Evolutionary conservation across 2,329 filamentous ascomycete species (phyloP), one percentile per base, ranked within the genome.

Genomic region (Ophiostoma australiae): DNA sequence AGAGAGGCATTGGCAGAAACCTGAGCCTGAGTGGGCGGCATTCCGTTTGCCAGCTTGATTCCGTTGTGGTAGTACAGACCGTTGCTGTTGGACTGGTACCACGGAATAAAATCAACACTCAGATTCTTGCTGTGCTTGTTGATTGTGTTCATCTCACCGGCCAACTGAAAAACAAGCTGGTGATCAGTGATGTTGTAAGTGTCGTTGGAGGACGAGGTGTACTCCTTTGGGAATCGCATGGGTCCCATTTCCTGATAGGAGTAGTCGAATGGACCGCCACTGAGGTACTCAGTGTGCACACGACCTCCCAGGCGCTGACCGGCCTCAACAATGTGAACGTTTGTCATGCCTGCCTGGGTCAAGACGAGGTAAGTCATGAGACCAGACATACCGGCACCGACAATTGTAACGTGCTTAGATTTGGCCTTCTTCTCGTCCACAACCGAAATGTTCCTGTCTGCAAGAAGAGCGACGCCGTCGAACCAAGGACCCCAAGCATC

Each of bases 181-280:
- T 67, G 65, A 15, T 67, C 65, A 3, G 65, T 67, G n/a, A 67
- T 67, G 35, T 67, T 67, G 65, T 67, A 67, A 13, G 65, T 41
- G 37, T 67, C 65, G 65, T 67, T 67, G 4, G 65, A 20, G 2
- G 65, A 67, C 4, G 35, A 41, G 4, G 65, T 67, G 37, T 67
- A 67, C 35, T 67, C 65, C 65, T 67, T 67, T 17, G 65, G 65
- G 35, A 67, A 67, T 6, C 65, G 65, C 65, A 67, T 67, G 1
- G 65, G 65, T 13, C 65, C 65, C 65, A 67, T 67, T 11, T 67
- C 65, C 37, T 67, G 65, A 35, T 67, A 67, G 65, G 65, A 67
- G 35, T 67, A 67, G 65, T 67, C 65, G 20, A 67, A 67, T 13
- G 65, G 37, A 27, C 65, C 65, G 11, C 65, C 65, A 20, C 33